Conservation (phyloP, 345 rosid species). For the Carallia brachiata region DNA sequence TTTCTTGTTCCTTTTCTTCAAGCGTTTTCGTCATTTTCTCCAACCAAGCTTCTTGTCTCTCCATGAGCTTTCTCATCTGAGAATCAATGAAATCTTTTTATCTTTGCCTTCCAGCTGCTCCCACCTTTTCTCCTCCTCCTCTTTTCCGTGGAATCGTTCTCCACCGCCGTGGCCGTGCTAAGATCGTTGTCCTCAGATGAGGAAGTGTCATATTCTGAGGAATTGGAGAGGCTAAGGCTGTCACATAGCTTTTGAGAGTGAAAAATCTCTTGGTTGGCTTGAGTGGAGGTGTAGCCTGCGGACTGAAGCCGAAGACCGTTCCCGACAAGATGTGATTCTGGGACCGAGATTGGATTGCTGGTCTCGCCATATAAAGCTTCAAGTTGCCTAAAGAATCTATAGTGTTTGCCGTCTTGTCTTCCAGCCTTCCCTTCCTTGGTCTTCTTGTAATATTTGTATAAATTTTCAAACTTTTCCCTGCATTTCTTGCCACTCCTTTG, state of each 20-base stretch:
- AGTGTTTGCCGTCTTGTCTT: conserved; percentile 96
- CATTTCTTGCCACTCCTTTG: conserved; percentile 97
- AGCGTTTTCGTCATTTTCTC: conserved; percentile 72
- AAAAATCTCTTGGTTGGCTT: conserved; percentile 29
- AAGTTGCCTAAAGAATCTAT: conserved; percentile 90
- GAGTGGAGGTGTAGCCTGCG: conserved; percentile 25
- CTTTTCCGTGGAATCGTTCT: conserved; percentile 44
- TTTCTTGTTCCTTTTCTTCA: conserved; percentile 79
- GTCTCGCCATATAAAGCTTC: conserved; percentile 92
- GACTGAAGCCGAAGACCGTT: conserved; percentile 38
- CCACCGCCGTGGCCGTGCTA: conserved; percentile 22
- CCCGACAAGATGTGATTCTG: conserved; percentile 41
- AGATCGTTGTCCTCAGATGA: conserved; percentile 58
- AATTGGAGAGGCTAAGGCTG: conserved; percentile 80
- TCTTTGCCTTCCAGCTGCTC: conserved; percentile 70
- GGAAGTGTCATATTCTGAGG: conserved; percentile 60
- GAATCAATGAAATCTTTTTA: conserved; percentile 76
- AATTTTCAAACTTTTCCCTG: conserved; percentile 95
- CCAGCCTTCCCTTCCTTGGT: conserved; percentile 98
- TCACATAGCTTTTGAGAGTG: conserved; percentile 44
- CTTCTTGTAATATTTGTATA: conserved; percentile 96
- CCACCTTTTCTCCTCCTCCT: conserved; percentile 51
- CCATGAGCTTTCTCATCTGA: conserved; percentile 75
- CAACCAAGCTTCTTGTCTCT: conserved; percentile 86
- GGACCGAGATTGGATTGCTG: conserved; percentile 41